phyloP scores from a whole-genome alignment of 805 yeast genomes.

The Candida silvatica region DNA sequence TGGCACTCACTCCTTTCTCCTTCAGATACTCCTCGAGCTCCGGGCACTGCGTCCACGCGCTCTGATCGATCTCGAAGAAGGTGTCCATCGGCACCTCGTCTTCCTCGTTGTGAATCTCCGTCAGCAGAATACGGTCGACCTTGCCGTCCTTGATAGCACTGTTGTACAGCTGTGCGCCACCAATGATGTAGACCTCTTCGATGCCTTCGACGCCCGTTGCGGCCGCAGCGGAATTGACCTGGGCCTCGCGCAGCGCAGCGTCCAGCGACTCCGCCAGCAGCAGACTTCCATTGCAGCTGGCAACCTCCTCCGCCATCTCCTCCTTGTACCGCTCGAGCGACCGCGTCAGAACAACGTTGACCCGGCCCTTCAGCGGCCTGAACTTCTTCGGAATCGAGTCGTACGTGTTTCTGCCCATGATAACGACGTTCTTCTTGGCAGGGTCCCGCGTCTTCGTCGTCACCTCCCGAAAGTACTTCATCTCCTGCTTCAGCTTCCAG shows the following conservation, averaged over 20 bases:
- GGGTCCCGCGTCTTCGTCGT: slow-evolving; percentile 39
- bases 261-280: slow-evolving; percentile 32
- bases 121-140: slow-evolving; percentile 53
- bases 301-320: slow-evolving; percentile 20
- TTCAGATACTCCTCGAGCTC: slow-evolving; percentile 29
- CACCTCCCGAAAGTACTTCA: slow-evolving; percentile 73
- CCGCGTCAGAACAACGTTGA: slow-evolving; percentile 71
- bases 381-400: slow-evolving; percentile 81
- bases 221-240: slow-evolving; percentile 12
- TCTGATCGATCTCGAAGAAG: slow-evolving; percentile 37
- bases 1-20: slow-evolving; percentile 30
- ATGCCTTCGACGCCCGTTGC: no score
- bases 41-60: slow-evolving; percentile 28
- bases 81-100: slow-evolving; percentile 56
- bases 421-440: slow-evolving; percentile 57
- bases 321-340: slow-evolving; percentile 16
- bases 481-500: slow-evolving; percentile 79
- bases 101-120: slow-evolving; percentile 45
- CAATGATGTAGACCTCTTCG: slow-evolving; percentile 72
- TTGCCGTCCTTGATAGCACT: slow-evolving; percentile 25
- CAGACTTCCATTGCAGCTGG: slow-evolving; percentile 10
- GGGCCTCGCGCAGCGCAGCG: slow-evolving; percentile 28
- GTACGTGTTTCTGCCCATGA: slow-evolving; percentile 97
- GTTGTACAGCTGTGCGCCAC: slow-evolving; percentile 85
- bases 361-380: slow-evolving; percentile 70